These are phyloP conservation scores for Ogataea dorogensis DNA, from an alignment of 805 yeast genomes.

Conservation along the genomic window DNA sequence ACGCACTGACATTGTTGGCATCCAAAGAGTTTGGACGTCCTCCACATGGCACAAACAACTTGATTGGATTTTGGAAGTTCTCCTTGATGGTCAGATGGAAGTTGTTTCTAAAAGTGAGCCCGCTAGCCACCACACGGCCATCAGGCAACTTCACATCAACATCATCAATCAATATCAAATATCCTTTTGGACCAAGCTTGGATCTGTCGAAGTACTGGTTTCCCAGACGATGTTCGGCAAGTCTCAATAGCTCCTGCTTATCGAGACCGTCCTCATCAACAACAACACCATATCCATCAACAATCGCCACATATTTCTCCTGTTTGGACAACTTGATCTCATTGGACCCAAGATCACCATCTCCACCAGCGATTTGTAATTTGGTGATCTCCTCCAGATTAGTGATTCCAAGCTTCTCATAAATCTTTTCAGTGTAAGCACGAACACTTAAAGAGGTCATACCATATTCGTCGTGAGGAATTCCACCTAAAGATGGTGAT, in stretches of 20 bases:
- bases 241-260: slow-evolving; percentile 69
- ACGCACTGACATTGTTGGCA: slow-evolving; percentile 69
- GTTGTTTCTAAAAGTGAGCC: slow-evolving; percentile 84
- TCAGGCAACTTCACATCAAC: slow-evolving; percentile 73
- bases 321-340: slow-evolving; percentile 83
- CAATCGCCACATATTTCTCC: slow-evolving; percentile 83
- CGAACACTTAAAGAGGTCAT: slow-evolving; percentile 96
- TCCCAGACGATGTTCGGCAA: slow-evolving; percentile 77
- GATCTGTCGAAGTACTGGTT: slow-evolving; percentile 65
- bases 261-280: slow-evolving; percentile 90
- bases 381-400: slow-evolving; percentile 61
- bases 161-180: slow-evolving; percentile 82
- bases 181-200: slow-evolving; percentile 72
- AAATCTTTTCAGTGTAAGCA: slow-evolving; percentile 84
- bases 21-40: slow-evolving; percentile 97
- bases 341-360: slow-evolving; percentile 96
- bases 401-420: slow-evolving; percentile 67
- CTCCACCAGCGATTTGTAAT: slow-evolving; percentile 98
- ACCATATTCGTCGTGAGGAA: slow-evolving; percentile 97
- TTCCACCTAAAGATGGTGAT: slow-evolving; percentile 89
- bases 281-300: slow-evolving; percentile 94
- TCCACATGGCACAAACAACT: slow-evolving; percentile 96
- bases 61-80: slow-evolving; percentile 60
- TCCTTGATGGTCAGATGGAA: slow-evolving; percentile 78
- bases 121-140: slow-evolving; percentile 74